Percentiles rank a stretch among this genome's conserved stretches.
Evolutionary conservation across 768 basidiomycete genomes (phyloP).

Genomic region (Tricholoma bakamatsutake): DNA sequence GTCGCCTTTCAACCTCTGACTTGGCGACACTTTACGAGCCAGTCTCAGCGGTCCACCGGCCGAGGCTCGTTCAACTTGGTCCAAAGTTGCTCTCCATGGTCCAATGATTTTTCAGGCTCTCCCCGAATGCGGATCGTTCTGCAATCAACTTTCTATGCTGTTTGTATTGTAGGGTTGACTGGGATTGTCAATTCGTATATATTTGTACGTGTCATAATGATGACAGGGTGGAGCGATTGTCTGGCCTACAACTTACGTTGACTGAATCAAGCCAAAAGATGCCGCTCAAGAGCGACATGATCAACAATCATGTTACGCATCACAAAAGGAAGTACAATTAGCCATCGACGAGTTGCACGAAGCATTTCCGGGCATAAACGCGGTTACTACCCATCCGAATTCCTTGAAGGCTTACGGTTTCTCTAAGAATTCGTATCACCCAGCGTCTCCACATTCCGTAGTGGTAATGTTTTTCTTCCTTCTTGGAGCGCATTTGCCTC

Average conservation of each 20-base stretch:
- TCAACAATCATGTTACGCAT: conserved; percentile 33
- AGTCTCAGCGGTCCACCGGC: background rate
- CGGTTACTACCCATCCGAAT: conserved; percentile 46
- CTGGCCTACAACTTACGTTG: background rate
- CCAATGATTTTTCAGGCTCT: conserved; percentile 29
- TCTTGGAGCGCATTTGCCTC: background rate
- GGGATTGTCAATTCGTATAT: conserved; percentile 22
- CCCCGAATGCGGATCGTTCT: conserved; percentile 24
- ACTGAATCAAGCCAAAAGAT: background rate
- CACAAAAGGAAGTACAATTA: conserved; percentile 36
- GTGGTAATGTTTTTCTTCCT: conserved; percentile 25
- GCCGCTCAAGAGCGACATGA: background rate
- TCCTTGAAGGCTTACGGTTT: conserved; percentile 53
- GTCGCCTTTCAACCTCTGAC: background rate
- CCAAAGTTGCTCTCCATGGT: conserved; percentile 35
- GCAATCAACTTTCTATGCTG: conserved; percentile 32
- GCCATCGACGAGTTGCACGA: conserved; percentile 50
- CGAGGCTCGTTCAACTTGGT: background rate
- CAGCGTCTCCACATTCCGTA: conserved; percentile 50
- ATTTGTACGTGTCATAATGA: conserved; percentile 18
- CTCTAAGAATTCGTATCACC: conserved; percentile 67
- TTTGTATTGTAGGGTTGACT: conserved; percentile 26
- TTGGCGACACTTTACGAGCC: background rate
- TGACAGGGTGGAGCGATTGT: background rate
- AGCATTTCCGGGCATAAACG: conserved; percentile 38